Evolutionary conservation across 371 early-diverging fungal species (phyloP), one percentile per base, ranked within the genome.

Genomic region (Actinomucor elegans): DNA sequence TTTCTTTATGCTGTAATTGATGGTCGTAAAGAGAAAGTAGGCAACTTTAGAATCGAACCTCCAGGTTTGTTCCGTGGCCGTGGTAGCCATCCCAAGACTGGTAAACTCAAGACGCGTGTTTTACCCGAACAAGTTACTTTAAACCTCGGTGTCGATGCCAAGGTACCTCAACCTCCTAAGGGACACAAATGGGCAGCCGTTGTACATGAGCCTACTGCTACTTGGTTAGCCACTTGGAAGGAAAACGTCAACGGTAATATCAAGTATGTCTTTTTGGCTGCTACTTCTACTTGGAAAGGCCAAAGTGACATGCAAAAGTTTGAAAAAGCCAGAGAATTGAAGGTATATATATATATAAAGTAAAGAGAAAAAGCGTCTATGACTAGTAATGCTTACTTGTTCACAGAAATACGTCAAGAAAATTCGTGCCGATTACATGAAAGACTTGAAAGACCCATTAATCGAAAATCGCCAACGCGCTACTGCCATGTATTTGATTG

Each of bases 191-290:
- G 99, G 98, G 91, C 81, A 34, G 69, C 76, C 9, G 84, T 97
- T 35, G 81, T 90, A 4, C 91, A 97, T 62, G 94, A 97, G 59
- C 88, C 90, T 60, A 91, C 87, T 1, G 95, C 94, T 28, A 93
- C 94, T 14, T 98, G 99, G 99, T 76, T 98, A 28, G 99, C 99
- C 3, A 94, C 83, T 26, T 98, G 99, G 99, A 95, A 93, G 61
- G 98, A 97, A 63, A 96, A 94, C 68, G 89, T 98, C 41, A 97
- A 94, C 67, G 88, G 83, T 12, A 79, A 76, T 41, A 83, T 80
- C 64, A 98, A 98, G 67, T 98, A 98, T 69, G 94, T 98, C 14
- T 94, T 94, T 59, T 79, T 97, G 65, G 91, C 94, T 1, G 95
- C 94, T 4, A 88, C 81, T 18, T 93, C 93, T 44, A 86, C 94